Evolutionary conservation across 2,329 filamentous ascomycete species (phyloP).

Genomic region (Aspergillus hortae): DNA sequence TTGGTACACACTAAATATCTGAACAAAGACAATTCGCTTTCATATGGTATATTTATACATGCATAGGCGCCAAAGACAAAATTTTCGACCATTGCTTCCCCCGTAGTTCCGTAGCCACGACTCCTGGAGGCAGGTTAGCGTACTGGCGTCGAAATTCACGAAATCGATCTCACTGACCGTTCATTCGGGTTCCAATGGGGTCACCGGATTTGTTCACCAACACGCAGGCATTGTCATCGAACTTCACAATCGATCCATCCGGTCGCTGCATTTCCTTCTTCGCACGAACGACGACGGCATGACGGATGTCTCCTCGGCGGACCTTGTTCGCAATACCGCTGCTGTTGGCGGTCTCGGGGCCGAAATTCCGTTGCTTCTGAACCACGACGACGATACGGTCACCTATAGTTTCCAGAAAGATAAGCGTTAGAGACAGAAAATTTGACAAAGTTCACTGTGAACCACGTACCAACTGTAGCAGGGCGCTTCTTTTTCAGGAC

Average conservation of each 20-base stretch:
- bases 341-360: constrained; percentile 66
- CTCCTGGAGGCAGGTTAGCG: constrained; percentile 46
- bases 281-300: constrained; percentile 92
- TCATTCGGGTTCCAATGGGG: constrained; percentile 88
- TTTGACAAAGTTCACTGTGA: no score
- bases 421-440: no score
- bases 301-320: constrained; percentile 90
- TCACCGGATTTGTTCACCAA: constrained; percentile 96
- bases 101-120: constrained; percentile 85
- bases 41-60: constrained; percentile 53
- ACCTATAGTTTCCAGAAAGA: constrained; percentile 50
- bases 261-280: constrained; percentile 79
- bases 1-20: constrained; percentile 27
- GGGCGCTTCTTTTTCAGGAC: constrained; percentile 83
- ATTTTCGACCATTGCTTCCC: constrained; percentile 99
- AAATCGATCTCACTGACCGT: constrained; percentile 51
- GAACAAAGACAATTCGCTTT: constrained; percentile 26
- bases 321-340: constrained; percentile 86
- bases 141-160: background rate
- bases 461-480: constrained; percentile 75
- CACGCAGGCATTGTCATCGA: constrained; percentile 98
- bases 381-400: constrained; percentile 97
- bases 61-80: constrained; percentile 84
- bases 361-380: constrained; percentile 84
- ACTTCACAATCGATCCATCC: constrained; percentile 86